Evolutionary conservation across 176 grass and related monocot species (phyloP).

Genomic region (Oropetium thomaeum): DNA sequence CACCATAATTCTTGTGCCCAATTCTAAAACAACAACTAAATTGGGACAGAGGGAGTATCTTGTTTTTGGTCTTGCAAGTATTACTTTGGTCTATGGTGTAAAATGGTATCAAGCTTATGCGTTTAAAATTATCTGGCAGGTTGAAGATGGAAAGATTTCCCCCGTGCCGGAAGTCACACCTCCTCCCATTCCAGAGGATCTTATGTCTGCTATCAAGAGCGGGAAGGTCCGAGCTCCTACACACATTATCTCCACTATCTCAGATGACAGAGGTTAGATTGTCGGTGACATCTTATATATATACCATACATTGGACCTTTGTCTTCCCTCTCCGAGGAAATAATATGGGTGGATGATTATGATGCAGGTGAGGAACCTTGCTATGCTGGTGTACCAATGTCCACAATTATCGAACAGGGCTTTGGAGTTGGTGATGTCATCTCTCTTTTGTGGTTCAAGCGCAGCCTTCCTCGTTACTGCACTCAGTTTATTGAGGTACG

Average conservation of each 20-base stretch:
- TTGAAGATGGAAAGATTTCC: conserved; percentile 88
- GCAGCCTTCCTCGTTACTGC: conserved; percentile 95
- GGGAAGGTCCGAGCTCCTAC: conserved; percentile 98
- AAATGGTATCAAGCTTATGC: neutral
- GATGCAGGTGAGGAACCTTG: conserved; percentile 92
- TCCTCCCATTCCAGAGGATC: conserved; percentile 91
- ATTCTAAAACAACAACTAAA: too few species aligned
- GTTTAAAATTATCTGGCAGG: conserved; percentile 42
- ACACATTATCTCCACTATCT: conserved; percentile 99
- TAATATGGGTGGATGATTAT: conserved; percentile 27
- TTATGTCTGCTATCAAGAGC: conserved; percentile 95
- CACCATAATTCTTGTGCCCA: too few species aligned
- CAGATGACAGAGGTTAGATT: conserved; percentile 97
- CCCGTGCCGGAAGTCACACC: conserved; percentile 76
- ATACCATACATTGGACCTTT: neutral
- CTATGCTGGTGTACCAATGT: conserved; percentile 98
- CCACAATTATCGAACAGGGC: conserved; percentile 89
- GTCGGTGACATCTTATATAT: conserved; percentile 18
- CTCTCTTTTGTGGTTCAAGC: conserved; percentile 99
- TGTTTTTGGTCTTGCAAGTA: neutral
- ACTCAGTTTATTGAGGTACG: conserved; percentile 97
- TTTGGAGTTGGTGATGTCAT: conserved; percentile 99
- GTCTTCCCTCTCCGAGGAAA: neutral
- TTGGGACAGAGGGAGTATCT: too few species aligned
- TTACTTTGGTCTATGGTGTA: neutral